phyloP scores from a whole-genome alignment of 139 green algal genomes.

The Microglena sp. region DNA sequence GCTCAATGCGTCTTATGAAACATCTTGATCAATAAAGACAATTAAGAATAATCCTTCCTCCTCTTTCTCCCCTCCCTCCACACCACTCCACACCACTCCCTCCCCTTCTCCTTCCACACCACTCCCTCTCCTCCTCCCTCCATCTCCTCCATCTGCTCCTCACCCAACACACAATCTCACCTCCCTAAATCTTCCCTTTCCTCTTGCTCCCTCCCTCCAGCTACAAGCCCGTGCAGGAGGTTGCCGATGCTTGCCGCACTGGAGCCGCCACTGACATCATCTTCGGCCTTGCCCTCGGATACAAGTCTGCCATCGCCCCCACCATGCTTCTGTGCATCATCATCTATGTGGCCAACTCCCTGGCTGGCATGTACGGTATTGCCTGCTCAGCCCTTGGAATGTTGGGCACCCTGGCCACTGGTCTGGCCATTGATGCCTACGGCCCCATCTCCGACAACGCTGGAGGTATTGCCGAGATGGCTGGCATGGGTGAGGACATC shows the following conservation, averaged over 20 bases:
- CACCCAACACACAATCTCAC: neutral
- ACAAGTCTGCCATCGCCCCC: conserved; percentile 80
- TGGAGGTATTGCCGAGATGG: conserved; percentile 96
- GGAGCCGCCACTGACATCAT: conserved; percentile 96
- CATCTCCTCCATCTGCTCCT: neutral
- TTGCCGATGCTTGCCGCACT: conserved; percentile 89
- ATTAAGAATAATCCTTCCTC: neutral
- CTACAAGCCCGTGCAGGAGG: conserved; percentile 53
- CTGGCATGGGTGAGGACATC: conserved; percentile 93
- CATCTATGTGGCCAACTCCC: conserved; percentile 82
- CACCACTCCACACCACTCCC: neutral
- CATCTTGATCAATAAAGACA: no score
- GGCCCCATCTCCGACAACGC: conserved; percentile 94
- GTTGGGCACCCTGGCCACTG: conserved; percentile 86
- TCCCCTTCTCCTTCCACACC: neutral
- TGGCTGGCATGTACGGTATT: conserved; percentile 90
- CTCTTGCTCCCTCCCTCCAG: conserved; percentile 50
- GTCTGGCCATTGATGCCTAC: conserved; percentile 25
- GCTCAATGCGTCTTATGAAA: no score
- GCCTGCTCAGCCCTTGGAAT: conserved; percentile 92
- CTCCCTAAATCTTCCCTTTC: neutral
- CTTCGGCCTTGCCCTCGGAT: conserved; percentile 94
- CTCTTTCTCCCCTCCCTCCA: neutral
- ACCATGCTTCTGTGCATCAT: conserved; percentile 74
- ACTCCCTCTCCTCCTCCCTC: neutral